Evolutionary conservation across 108 stramenopile genomes (phyloP).

Genomic region (Cyclostephanos tholiformis): DNA sequence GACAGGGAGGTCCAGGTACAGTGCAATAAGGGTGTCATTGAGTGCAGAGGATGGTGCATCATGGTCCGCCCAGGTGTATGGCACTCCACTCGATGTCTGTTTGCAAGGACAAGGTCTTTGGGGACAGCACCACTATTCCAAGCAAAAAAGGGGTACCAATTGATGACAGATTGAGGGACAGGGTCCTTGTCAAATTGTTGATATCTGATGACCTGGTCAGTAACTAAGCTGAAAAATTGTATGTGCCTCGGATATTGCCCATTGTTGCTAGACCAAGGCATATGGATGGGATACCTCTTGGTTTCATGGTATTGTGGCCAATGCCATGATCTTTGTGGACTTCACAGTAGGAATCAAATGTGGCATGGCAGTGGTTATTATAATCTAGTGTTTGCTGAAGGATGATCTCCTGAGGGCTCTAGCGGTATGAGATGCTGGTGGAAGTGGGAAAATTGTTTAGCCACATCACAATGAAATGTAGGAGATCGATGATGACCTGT

Average conservation of each 20-base stretch:
- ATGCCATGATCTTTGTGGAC: slow-evolving; percentile 18
- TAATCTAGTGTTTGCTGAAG: slow-evolving; percentile 6
- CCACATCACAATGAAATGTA: slow-evolving; percentile 27
- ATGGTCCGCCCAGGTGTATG: slow-evolving; percentile 2
- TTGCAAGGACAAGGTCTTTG: not conserved
- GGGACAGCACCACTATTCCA: slow-evolving; percentile 1
- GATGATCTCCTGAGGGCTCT: slow-evolving; percentile 24
- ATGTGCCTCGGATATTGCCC: slow-evolving; percentile 24
- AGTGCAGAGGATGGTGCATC: not conserved
- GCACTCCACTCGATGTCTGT: slow-evolving; percentile 4
- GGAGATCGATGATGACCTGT: slow-evolving; percentile 18
- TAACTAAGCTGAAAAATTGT: slow-evolving; percentile 10
- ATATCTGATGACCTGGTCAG: not conserved
- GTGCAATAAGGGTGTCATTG: not conserved
- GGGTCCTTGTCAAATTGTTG: slow-evolving; percentile 23
- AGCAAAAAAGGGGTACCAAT: slow-evolving; percentile 7
- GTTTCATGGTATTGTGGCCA: not conserved
- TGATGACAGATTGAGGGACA: slow-evolving; percentile 45
- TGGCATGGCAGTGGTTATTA: not conserved
- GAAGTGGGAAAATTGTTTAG: slow-evolving; percentile 24
- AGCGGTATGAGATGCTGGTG: slow-evolving; percentile 18
- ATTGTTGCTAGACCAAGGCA: slow-evolving; percentile 25
- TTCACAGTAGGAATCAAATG: slow-evolving; percentile 14
- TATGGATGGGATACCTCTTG: slow-evolving; percentile 1
- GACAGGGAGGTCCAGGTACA: not conserved